Evolutionary conservation across 2,329 filamentous ascomycete species (phyloP), one percentile per base, ranked within the genome.

Genomic region (Metarhizium anisopliae): DNA sequence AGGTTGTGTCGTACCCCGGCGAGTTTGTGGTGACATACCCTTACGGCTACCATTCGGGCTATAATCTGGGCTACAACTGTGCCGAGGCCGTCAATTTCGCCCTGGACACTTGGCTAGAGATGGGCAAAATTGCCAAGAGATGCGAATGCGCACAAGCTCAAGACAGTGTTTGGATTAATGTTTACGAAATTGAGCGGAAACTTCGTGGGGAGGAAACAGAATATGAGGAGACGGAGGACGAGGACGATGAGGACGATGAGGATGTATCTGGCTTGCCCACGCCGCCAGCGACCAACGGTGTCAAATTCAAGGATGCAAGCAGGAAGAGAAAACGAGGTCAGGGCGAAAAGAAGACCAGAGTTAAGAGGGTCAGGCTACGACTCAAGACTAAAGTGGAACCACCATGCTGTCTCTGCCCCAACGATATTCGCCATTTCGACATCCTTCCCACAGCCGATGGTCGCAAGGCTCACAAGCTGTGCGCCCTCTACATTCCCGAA

Each of bases 11-110:
- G 52, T 91, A 96, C 63, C 94, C 96, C 59, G 93, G 94, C 58
- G 94, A 99, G 67, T 99, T 99, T 61, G 91, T 99, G 59, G 95
- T 99, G 61, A 99, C 94, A 0, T 99, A 96, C 68, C 94, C 94
- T 0, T 99, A 97, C 65, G 94, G 94, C 25, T 99, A 99, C 68
- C 94, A 99, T 68, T 99, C 94, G 5, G 94, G 94, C 4, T 99
- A 95, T 71, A 99, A 99, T 64, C 77, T 99, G 42, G 94, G 95
- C 16, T 99, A 99, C 75, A 99, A 99, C 69, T 99, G 94, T 71
- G 94, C 94, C 32, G 94, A 99, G 69, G 96, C 94, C 7, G 94
- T 99, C 74, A 99, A 99, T 68, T 99, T 99, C 70, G 94, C 93
- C 5, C 85, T 95, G 8, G 92, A 96, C 62, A 87, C 90, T 35